A percentile compares a stretch with the other conserved stretches of the same genome.
Evolutionary conservation across 2,329 filamentous ascomycete genomes (phyloP).

Genomic region (Eutypella sp.): DNA sequence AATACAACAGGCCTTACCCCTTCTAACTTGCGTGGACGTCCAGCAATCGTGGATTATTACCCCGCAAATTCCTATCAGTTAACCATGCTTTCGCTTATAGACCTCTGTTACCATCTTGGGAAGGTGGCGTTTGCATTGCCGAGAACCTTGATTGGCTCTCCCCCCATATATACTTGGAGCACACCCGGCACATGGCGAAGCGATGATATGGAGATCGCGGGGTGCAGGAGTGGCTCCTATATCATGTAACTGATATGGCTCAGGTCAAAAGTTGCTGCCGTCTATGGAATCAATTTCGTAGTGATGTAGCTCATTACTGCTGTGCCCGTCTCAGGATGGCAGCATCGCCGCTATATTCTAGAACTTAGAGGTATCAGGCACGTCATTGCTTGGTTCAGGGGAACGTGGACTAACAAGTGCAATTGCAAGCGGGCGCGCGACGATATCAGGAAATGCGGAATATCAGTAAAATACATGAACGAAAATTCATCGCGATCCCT

Average conservation of each 20-base stretch:
- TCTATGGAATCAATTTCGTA: no score
- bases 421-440: no score
- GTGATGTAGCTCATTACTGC: no score
- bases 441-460: not conserved
- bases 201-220: not conserved
- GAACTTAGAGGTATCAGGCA: no score
- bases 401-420: no score
- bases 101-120: no score
- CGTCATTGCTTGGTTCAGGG: no score
- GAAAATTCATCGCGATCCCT: not conserved
- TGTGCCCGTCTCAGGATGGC: no score
- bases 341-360: no score
- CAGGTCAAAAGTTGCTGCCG: no score
- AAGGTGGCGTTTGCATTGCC: not conserved
- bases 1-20: no score
- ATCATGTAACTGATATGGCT: not conserved
- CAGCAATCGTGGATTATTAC: not conserved
- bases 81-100: not conserved
- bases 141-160: not conserved
- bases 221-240: not conserved
- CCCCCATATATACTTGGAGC: not conserved
- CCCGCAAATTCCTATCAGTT: not conserved
- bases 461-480: not conserved
- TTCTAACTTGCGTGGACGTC: no score
- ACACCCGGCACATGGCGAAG: not conserved